Base-by-base conservation (phyloP, 805 yeast genomes). In the Ogataea zsoltii region DNA sequence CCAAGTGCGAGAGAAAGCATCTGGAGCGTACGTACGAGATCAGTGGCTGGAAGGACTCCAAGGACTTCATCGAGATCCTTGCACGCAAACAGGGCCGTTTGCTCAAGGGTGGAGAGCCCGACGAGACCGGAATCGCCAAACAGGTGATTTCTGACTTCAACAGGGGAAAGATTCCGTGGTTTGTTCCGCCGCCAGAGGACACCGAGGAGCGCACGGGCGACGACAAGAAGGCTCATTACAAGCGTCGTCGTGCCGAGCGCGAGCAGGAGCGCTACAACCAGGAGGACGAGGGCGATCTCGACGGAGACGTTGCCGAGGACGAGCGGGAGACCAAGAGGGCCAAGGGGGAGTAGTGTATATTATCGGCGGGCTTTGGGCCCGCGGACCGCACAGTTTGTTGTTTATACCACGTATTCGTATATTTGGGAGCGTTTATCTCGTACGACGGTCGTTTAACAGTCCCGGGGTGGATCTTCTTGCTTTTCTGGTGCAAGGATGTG, bases 101-200 rank as follows among this genome's bases (percentile, higher is more conserved):
- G 56, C 70, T 94, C 55, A 92, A 92, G 68, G 99, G 99, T 49
- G 99, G 97, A 54, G 99, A 94, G 69, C 96, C 98, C 1, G 98
- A 92, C 66, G 97, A 92, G 68, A 75, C 84, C 54, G 95, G 96
- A 58, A 89, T 92, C 45, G 83, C 98, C 32, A 92, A 90, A 67
- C 84, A 85, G 61, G 85, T 92, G 25, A 77, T 92, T 65, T 89
- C 89, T 57, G 99, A 92, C 66, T 92, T 92, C 75, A 92, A 90
- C 69, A 80, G 99, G 68, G 99, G 99, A 50, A 88, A 89, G 61
- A 92, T 92, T 44, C 99, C 99, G 18, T 92, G 99, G 99, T 92
- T 92, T 65, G 88, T 88, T 26, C 82, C 94, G 21, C 99, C 99
- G 23, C 97, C 98, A 33, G 79, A 83, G 55, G 87, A 80, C 51